Conservation (phyloP, 2,329 filamentous ascomycete species). For the Erysiphe pulchra region DNA sequence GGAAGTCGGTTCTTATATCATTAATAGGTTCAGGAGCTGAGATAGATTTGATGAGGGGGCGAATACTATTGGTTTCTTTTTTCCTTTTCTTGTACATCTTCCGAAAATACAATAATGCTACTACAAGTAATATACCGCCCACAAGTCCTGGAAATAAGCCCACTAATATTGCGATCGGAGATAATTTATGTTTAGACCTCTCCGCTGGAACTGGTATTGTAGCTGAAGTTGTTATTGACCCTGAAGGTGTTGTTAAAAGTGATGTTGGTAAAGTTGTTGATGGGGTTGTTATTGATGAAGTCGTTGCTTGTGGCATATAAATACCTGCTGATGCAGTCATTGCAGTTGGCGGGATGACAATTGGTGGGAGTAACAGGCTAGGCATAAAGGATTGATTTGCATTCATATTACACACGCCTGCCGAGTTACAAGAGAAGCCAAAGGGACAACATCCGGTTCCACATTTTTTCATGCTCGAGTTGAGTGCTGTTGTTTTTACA, state of each 20-base stretch:
- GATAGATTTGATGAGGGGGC: conserved; percentile 18
- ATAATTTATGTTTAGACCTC: conserved; percentile 7
- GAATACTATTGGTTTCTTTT: neutral
- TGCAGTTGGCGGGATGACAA: conserved; percentile 4
- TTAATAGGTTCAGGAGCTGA: conserved; percentile 25
- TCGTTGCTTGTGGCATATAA: neutral
- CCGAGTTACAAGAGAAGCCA: conserved; percentile 33
- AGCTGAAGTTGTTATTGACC: conserved; percentile 1
- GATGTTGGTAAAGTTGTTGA: conserved; percentile 2
- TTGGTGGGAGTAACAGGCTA: conserved; percentile 1
- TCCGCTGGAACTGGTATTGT: conserved; percentile 1
- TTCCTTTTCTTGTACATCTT: neutral
- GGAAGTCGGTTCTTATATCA: conserved; percentile 25
- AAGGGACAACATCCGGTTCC: conserved; percentile 41
- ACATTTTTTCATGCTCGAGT: conserved; percentile 28
- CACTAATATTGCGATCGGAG: conserved; percentile 7
- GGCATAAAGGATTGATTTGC: conserved; percentile 20
- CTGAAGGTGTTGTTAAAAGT: conserved; percentile 1
- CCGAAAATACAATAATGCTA: conserved; percentile 11
- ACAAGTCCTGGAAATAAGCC: conserved; percentile 19
- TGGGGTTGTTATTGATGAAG: conserved; percentile 2
- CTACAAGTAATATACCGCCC: conserved; percentile 19
- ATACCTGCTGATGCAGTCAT: neutral
- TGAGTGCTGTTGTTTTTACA: conserved; percentile 40
- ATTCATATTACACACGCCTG: conserved; percentile 23